Evolutionary conservation across 106 monocot genomes (phyloP), one percentile per base, ranked within the genome.

Genomic region (Dendrobium chrysotoxum): DNA sequence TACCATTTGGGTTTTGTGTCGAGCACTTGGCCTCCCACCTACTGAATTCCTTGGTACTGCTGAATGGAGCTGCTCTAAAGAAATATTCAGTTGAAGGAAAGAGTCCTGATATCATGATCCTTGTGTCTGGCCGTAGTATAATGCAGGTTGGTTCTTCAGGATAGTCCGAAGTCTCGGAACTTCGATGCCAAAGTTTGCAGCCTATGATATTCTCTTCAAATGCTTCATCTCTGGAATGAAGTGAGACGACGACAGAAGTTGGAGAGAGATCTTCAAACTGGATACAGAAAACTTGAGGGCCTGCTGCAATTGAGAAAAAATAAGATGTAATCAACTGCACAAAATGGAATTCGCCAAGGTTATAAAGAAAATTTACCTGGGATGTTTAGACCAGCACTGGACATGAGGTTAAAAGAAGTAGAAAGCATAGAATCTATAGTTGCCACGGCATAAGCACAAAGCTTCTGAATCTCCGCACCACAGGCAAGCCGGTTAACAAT

Each of bases 41-140:
- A 12, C 85, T 85, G 0, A 90, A 65, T 44, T 86, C 90, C 68
- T 84, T 84, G 6, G 84, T 85, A 47, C 82, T 79, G 80, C 90
- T 83, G 75, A 92, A 92, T 28, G 88, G 90, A 78, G 83, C 84
- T 18, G 86, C 90, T 82, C 85, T 92, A 83, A 92, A 90, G 72
- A 75, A 64, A 28, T 92, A 92, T 53, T 84, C 82, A 11, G 92
- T 90, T 28, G 86, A 90, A 72, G 92, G 83, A 61, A 39, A 77
- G 20, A 90, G 88, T 28, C 92, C 92, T 40, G 90, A 83, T 70
- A 92, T 72, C 65, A 78, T 80, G 23, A 86, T 81, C 54, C 71
- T 88, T n/a, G 86, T 88, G 54, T 90, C 90, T 38, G 87, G 88
- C 53, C 82, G 82, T 30, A 85, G 79, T 10, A 86, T 75, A 0